A percentile compares a stretch with the other conserved stretches of the same genome.
These are phyloP conservation scores for Bauhinia variegata DNA, from an alignment of 306 rosid species.

Conservation along the genomic window DNA sequence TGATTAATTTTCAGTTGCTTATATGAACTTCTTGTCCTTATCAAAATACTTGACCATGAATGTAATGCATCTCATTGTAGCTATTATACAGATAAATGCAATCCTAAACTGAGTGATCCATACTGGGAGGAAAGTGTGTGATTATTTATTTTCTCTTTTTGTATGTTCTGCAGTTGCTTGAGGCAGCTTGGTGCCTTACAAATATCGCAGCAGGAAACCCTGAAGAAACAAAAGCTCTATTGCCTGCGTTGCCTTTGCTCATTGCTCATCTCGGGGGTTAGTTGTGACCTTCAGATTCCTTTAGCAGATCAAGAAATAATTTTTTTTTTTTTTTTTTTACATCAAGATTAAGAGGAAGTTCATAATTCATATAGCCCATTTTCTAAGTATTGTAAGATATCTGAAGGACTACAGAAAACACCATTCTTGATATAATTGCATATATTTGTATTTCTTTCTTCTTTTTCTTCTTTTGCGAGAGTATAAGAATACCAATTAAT, in stretches of 20 bases:
- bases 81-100: slow-evolving; percentile 11
- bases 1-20: slow-evolving; percentile 31
- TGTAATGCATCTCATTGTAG: slow-evolving; percentile 15
- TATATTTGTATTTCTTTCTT: not conserved
- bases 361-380: slow-evolving; percentile 12
- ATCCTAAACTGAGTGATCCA: not conserved
- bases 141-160: slow-evolving; percentile 34
- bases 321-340: slow-evolving; percentile 15
- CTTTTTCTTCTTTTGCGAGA: not conserved
- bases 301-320: slow-evolving; percentile 21
- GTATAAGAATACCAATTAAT: not conserved
- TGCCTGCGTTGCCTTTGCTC: slow-evolving; percentile 88
- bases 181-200: slow-evolving; percentile 99
- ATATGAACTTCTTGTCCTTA: slow-evolving; percentile 2
- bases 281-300: slow-evolving; percentile 39
- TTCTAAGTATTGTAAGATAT: slow-evolving; percentile 21
- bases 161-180: slow-evolving; percentile 77
- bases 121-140: slow-evolving; percentile 24
- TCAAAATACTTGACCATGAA: slow-evolving; percentile 9
- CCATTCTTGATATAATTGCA: not conserved
- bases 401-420: slow-evolving; percentile 17
- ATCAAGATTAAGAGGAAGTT: slow-evolving; percentile 27
- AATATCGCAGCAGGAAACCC: slow-evolving; percentile 97
- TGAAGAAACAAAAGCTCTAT: slow-evolving; percentile 85
- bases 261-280: slow-evolving; percentile 97